Evolutionary conservation across 331 rosid genomes (phyloP), one percentile per base, ranked within the genome.

Genomic region (Spiraea crenata): DNA sequence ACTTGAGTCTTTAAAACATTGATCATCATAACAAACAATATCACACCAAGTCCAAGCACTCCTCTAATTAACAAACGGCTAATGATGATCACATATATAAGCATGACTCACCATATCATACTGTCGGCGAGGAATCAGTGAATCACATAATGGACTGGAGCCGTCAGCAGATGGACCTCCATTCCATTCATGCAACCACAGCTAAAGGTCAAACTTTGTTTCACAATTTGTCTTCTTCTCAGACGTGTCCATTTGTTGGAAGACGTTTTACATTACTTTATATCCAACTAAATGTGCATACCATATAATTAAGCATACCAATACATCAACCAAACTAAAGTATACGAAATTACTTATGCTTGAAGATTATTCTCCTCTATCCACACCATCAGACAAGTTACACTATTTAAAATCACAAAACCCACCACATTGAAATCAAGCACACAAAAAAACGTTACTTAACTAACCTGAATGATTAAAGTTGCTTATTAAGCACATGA

Each of bases 381-480:
- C 76, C 69, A 63, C 54, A 58, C 83, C 71, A 38, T 54, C 72
- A 60, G 84, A 80, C 77, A 80, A n/a, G 1, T 12, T 7, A 10
- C 51, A 61, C 66, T 72, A 75, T 51, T 66, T 67, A 47, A 60
- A 76, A 64, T 58, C 71, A 76, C 58, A 67, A 76, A 67, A 39
- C 66, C 74, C 55, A 42, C 57, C 62, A 41, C 10, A 44, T 10
- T 54, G 55, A 47, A 69, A 55, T 45, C 14, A 42, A 38, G 42
- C 31, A 55, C 31, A 55, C 2, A 25, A 25, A 25, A 25, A 25
- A 25, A 55, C 40, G 69, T 39, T 35, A 57, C 62, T 58, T 49
- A 61, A 72, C 73, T 54, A 67, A 61, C 67, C 39, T 52, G 20
- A 79, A 87, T 85, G 79, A 87, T 89, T 83, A 87, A 85, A 85